These are phyloP conservation scores for Vicia faba DNA, from an alignment of 306 rosid genomes.

Conservation along the genomic window DNA sequence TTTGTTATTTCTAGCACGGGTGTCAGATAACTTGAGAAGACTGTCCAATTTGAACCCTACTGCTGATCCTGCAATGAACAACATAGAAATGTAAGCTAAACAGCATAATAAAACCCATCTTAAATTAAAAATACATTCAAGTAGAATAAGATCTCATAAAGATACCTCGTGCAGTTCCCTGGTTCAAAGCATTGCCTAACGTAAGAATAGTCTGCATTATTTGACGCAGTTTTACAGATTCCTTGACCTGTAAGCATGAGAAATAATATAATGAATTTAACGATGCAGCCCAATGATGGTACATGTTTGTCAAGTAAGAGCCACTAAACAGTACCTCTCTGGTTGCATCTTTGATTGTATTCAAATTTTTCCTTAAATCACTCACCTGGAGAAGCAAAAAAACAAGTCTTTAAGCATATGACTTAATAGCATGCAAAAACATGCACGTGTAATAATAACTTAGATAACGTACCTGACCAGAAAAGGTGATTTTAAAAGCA, in stretches of 20 bases:
- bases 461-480: slow-evolving; percentile 71
- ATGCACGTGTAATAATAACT: slow-evolving; percentile 6
- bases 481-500: slow-evolving; percentile 88
- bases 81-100: slow-evolving; percentile 30
- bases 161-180: slow-evolving; percentile 95
- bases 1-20: slow-evolving; percentile 98
- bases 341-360: slow-evolving; percentile 77
- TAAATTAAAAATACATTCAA: slow-evolving; percentile 24
- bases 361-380: slow-evolving; percentile 73
- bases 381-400: slow-evolving; percentile 62
- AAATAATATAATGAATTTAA: slow-evolving; percentile 19
- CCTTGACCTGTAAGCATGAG: slow-evolving; percentile 75
- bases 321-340: slow-evolving; percentile 68
- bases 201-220: slow-evolving; percentile 99
- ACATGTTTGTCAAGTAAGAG: slow-evolving; percentile 30
- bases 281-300: slow-evolving; percentile 27
- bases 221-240: slow-evolving; percentile 87
- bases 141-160: slow-evolving; percentile 16
- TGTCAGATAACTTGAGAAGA: slow-evolving; percentile 94
- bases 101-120: slow-evolving; percentile 25
- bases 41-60: slow-evolving; percentile 98
- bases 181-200: slow-evolving; percentile 93
- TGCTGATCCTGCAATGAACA: slow-evolving; percentile 79
- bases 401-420: slow-evolving; percentile 31
- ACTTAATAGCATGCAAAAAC: slow-evolving; percentile 31